A percentile compares a stretch with the other conserved stretches of the same genome.
phyloP scores from a whole-genome alignment of 257 asterid species.

The Plectranthus barbatus region DNA sequence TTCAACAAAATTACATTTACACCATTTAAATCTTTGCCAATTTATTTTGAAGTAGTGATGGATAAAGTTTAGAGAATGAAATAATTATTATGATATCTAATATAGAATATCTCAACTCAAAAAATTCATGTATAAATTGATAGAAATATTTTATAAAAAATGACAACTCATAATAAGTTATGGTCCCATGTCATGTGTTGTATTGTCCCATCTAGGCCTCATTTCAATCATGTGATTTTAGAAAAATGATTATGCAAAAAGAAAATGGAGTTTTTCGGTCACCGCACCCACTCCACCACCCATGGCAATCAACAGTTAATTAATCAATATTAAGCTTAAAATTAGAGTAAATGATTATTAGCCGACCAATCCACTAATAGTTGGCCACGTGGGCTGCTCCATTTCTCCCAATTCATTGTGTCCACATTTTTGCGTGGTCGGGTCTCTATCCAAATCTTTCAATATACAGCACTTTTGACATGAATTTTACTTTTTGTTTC shows the following conservation, averaged over 20 bases:
- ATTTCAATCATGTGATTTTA: constrained; percentile 14
- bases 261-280: not conserved
- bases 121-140: not conserved
- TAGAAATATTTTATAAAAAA: not conserved
- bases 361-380: constrained; percentile 20
- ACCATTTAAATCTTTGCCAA: too few species aligned
- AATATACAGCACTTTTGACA: too few species aligned
- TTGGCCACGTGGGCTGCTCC: constrained; percentile 22
- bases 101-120: not conserved
- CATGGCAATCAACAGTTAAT: not conserved
- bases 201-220: constrained; percentile 7
- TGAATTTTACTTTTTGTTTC: too few species aligned
- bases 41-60: too few species aligned
- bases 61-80: too few species aligned
- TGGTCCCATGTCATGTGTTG: constrained; percentile 24
- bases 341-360: constrained; percentile 10
- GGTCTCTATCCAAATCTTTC: too few species aligned
- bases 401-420: not conserved
- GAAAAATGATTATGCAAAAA: not conserved
- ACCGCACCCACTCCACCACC: constrained; percentile 19
- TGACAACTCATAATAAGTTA: constrained; percentile 9
- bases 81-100: too few species aligned
- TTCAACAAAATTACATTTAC: too few species aligned
- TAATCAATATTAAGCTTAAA: not conserved
- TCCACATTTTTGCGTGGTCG: not conserved